Base-by-base conservation (phyloP, 2,329 filamentous ascomycete species). In the Apiospora hydei region DNA sequence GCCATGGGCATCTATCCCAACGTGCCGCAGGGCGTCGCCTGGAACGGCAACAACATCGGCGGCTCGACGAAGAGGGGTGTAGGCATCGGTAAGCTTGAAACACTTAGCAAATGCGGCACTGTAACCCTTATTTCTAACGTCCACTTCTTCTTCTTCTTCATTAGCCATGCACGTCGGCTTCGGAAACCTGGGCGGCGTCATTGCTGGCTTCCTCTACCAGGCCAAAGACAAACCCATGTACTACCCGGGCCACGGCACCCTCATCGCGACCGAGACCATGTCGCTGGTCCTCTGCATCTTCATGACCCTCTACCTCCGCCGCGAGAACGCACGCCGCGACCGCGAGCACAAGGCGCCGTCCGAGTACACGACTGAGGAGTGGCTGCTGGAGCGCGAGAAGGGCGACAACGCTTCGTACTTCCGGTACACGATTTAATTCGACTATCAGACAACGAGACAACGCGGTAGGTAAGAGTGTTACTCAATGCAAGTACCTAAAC, bases 401-500 rank as follows among this genome's bases (percentile, higher is more conserved):
- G 89, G 89, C 11, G 90, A 91, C 77, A 81, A 86, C 72, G 89
- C 89, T 69, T 85, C 84, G 34, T 88, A 87, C 77, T 89, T 87
- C 81, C 82, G 86, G 72, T 88, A 88, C 75, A 88, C 86, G 10
- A 76, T 88, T 47, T 88, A 53, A 18, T 11, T 13, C 1, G 7
- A 6, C 34, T 6, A 6, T 38, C 34, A 3, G 7, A 6, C 34
- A 8, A 8, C 34, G 5, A 38, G 34, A 8, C 34, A 38, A 38
- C 34, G 7, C 7, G 34, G 30, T n/a, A 24, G n/a, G 1, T 4
- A 0, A 21, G 47, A 26, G n/a, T 3, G 26, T 30, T 30, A 30
- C 1, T 1, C 26, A 30, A 30, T 30, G 26, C 2, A 30, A 41
- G 38, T 41, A 46, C 44, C 7, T 46, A 21, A 11, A 44, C 11